Conservation (phyloP, 345 rosid species). For the Triadica sebifera region DNA sequence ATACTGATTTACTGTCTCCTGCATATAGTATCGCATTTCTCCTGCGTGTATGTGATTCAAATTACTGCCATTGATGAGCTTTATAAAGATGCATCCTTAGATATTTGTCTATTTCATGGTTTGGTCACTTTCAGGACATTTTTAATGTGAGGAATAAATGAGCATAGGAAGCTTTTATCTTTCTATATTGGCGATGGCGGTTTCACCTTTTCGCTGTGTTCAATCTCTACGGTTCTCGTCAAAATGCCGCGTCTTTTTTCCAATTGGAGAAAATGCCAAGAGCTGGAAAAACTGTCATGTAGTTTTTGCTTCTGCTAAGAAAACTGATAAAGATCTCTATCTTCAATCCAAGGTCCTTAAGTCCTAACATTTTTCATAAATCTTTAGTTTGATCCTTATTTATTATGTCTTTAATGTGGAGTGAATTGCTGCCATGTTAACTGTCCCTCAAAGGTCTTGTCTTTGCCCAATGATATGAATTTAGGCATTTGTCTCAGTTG, state of each 20-base stretch:
- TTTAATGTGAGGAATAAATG: neutral
- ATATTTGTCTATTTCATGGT: neutral
- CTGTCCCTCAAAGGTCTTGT: too few species aligned
- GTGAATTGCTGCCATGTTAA: neutral
- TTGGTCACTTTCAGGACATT: neutral
- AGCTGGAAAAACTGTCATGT: slow-evolving; percentile 17
- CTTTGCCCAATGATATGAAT: neutral
- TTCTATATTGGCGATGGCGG: slow-evolving; percentile 5
- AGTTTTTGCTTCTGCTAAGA: slow-evolving; percentile 22
- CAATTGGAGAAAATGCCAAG: slow-evolving; percentile 1
- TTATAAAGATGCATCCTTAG: neutral
- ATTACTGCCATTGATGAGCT: neutral
- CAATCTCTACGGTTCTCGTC: slow-evolving; percentile 3
- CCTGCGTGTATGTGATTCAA: neutral
- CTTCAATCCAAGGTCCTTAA: slow-evolving; percentile 23
- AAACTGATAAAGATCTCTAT: neutral
- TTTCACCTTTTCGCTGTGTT: slow-evolving; percentile 2
- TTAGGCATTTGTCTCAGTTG: neutral
- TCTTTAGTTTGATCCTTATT: neutral
- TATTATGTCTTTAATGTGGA: neutral
- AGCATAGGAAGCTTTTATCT: neutral
- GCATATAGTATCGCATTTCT: neutral
- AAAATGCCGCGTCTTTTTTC: slow-evolving; percentile 1
- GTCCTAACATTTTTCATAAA: neutral
- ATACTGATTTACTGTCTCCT: neutral